Base-by-base conservation (phyloP, 129 eudicot genomes). In the Erigeron canadensis region DNA sequence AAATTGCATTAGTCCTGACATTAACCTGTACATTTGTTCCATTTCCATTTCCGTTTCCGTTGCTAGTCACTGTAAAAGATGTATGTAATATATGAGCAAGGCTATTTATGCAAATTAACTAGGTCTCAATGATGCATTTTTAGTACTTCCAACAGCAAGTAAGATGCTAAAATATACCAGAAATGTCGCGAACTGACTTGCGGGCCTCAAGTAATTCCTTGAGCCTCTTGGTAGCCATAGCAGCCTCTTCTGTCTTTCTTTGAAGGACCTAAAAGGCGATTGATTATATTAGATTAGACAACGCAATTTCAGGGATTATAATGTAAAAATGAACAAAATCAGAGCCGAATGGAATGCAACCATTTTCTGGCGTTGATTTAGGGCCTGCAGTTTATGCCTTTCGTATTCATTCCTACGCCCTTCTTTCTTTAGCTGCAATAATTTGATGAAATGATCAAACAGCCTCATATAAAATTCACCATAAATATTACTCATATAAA, bases 231-330 rank as follows among this genome's bases (percentile, higher is more conserved):
- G 99, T 95, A 15, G 97, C 97, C 96, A 95, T 84, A 74, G 99
- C 97, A 83, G 99, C 99, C 85, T 95, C 99, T 81, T 95, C 99
- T 61, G 97, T 95, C 82, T 95, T 95, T 81, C 99, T 81, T 79
- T 95, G 99, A 68, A 95, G 97, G 79, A 95, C 99, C 99, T 95
- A 84, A 74, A 76, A 74, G 21, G 9, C 5, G 12, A 66, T 64
- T 19, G 12, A 39, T 54, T 40, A 70, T 21, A 70, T 55, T 55
- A 19, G 16, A 42, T 42, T 45, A 70, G 50, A 70, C 48, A 22
- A 10, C 7, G 54, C 61, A 48, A 23, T 28, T 61, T 53, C 5
- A 16, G 8, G 8, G 58, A 53, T 10, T 46, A 37, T 10, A 59
- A 17, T n/a, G 47, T 22, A 48, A 4, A 47, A 48, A 50, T 34